phyloP scores from a whole-genome alignment of 1,139 yeast genomes.

The Pneumocystis sp. region DNA sequence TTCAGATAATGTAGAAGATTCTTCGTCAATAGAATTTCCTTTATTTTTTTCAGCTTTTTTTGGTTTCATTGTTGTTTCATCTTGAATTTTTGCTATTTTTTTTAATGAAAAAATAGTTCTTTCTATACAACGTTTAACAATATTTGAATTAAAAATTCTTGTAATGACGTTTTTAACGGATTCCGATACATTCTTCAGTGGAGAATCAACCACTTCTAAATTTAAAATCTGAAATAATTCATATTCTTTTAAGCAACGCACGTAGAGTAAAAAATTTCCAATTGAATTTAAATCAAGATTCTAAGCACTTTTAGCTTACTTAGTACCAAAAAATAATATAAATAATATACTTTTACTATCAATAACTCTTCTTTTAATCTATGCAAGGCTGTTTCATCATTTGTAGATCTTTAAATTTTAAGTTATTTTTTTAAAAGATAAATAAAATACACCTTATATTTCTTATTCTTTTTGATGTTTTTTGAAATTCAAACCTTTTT shows the following conservation, averaged over 20 bases:
- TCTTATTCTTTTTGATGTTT: conserved; percentile 17
- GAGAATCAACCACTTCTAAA: conserved; percentile 2
- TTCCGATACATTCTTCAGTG: conserved; percentile 5
- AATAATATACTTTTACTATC: conserved; percentile 17
- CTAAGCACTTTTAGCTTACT: background rate
- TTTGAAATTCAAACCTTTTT: conserved; percentile 21
- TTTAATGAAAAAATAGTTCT: conserved; percentile 42
- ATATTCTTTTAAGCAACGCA: background rate
- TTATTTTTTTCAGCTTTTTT: conserved; percentile 21
- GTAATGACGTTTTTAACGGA: conserved; percentile 29
- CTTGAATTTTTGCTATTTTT: conserved; percentile 39
- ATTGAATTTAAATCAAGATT: conserved; percentile 3
- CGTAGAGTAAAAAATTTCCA: conserved; percentile 5
- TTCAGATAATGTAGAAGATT: background rate
- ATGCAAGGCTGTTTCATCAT: background rate
- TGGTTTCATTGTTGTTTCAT: conserved; percentile 23
- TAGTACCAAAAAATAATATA: conserved; percentile 17
- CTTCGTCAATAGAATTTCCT: conserved; percentile 10
- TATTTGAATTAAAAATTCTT: conserved; percentile 43
- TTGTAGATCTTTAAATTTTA: conserved; percentile 6
- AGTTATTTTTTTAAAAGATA: conserved; percentile 10
- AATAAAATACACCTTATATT: conserved; percentile 6
- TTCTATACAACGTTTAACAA: conserved; percentile 34
- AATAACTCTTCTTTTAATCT: conserved; percentile 19
- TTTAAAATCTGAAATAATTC: background rate